phyloP scores from a whole-genome alignment of 164 flowering plant species.

The Nymphaea thermarum region DNA sequence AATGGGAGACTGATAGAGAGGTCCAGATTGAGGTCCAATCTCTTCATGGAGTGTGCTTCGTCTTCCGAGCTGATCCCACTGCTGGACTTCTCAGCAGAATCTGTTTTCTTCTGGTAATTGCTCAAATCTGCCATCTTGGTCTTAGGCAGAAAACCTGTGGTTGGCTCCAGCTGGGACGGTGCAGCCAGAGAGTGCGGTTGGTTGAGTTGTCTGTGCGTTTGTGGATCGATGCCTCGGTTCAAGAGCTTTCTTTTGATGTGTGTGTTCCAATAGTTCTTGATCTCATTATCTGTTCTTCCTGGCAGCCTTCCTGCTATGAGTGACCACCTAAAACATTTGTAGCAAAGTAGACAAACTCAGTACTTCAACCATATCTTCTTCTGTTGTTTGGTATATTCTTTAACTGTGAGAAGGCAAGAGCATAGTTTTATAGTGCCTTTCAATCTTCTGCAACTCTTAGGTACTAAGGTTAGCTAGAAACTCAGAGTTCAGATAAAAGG shows the following conservation, averaged over 20 bases:
- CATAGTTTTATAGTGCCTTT: too few species aligned
- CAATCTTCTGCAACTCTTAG: too few species aligned
- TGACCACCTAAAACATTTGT: conserved; percentile 17
- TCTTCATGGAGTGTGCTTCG: conserved; percentile 4
- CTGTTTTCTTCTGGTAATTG: conserved; percentile 6
- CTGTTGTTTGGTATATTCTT: too few species aligned
- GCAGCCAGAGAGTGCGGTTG: conserved; percentile 14
- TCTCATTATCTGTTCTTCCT: conserved; percentile 84
- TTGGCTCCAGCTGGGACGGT: conserved; percentile 8
- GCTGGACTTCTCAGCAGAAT: neutral
- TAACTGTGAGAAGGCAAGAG: too few species aligned
- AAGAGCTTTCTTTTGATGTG: conserved; percentile 70
- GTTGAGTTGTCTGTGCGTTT: conserved; percentile 54
- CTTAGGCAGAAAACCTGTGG: conserved; percentile 32
- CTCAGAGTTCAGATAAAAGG: too few species aligned
- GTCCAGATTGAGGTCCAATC: conserved; percentile 77
- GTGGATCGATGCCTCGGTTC: conserved; percentile 69
- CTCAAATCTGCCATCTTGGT: conserved; percentile 1
- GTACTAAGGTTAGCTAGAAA: too few species aligned
- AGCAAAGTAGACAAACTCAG: too few species aligned
- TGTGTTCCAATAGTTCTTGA: conserved; percentile 87
- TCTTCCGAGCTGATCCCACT: neutral
- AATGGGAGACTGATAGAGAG: conserved; percentile 72
- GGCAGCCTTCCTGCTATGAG: conserved; percentile 67
- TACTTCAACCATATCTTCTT: too few species aligned